A percentile compares a stretch with the other conserved stretches of the same genome.
Evolutionary conservation across 345 rosid species (phyloP).

Genomic region (Stellera chamaejasme): DNA sequence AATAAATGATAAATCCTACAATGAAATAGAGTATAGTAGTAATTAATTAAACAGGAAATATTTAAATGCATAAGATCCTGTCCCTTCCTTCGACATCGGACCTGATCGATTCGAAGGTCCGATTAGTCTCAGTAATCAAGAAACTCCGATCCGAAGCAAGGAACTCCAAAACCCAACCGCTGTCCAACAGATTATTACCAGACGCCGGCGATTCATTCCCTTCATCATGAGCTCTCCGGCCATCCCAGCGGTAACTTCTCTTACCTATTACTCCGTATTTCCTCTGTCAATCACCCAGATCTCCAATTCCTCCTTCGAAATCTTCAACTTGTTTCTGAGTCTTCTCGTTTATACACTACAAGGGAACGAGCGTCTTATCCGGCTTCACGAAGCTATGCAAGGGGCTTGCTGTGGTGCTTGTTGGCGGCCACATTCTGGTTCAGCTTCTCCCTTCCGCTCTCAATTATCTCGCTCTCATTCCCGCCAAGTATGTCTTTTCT

Average conservation of each 20-base stretch:
- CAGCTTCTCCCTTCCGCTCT: constrained; percentile 70
- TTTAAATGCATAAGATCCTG: too few relatives aligned
- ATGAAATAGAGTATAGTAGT: too few relatives aligned
- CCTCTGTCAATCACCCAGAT: too few relatives aligned
- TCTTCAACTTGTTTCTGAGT: too few relatives aligned
- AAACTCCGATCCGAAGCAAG: background rate
- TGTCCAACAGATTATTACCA: constrained; percentile 4
- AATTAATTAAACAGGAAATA: too few relatives aligned
- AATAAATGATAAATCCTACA: too few relatives aligned
- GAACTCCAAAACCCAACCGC: constrained; percentile 1
- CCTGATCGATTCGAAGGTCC: too few relatives aligned
- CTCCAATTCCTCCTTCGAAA: too few relatives aligned
- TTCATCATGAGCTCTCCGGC: constrained; percentile 44
- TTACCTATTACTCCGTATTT: background rate
- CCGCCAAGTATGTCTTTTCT: constrained; percentile 50
- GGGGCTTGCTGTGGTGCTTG: constrained; percentile 74
- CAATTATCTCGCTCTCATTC: constrained; percentile 78
- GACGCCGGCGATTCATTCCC: constrained; percentile 6
- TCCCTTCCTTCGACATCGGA: too few relatives aligned
- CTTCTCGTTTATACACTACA: background rate
- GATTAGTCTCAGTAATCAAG: background rate
- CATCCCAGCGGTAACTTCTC: constrained; percentile 8
- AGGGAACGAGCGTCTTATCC: constrained; percentile 56
- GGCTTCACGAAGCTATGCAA: constrained; percentile 91
- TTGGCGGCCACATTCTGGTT: constrained; percentile 68